Conservation (phyloP, 129 eudicot genomes). For the Arctium lappa region DNA sequence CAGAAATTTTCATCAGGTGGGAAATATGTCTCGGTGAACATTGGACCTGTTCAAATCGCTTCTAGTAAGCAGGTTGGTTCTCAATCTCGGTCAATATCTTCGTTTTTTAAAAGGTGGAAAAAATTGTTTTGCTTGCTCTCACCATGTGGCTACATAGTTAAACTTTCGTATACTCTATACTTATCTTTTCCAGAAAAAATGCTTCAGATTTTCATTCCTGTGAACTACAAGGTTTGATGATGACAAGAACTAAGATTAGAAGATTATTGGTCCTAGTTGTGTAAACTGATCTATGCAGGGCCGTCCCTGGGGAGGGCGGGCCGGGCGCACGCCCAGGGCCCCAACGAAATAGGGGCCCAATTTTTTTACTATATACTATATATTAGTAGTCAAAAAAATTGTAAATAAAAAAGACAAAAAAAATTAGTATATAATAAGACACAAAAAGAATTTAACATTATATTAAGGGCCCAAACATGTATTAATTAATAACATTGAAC, state of each 20-base stretch:
- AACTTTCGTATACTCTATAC: background rate
- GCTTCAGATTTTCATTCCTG: background rate
- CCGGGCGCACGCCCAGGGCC: no score
- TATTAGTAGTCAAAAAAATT: no score
- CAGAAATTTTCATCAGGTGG: conserved; percentile 91
- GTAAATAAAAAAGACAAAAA: no score
- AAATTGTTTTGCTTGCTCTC: background rate
- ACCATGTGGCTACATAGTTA: background rate
- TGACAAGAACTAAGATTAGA: background rate
- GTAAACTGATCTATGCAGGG: no score
- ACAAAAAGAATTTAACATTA: no score
- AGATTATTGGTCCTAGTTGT: background rate
- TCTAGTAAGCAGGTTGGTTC: conserved; percentile 84
- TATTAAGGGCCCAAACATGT: no score
- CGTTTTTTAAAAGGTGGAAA: background rate
- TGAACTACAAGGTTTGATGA: background rate
- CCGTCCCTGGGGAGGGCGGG: no score
- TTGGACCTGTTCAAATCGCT: conserved; percentile 88
- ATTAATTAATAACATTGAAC: no score
- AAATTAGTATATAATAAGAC: no score
- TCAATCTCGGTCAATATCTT: conserved; percentile 8
- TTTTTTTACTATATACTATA: no score
- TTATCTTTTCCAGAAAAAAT: background rate
- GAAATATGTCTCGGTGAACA: conserved; percentile 89
- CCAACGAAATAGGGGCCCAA: no score